These are phyloP conservation scores for Arthrobotrys sphaeroides DNA, from an alignment of 2,329 filamentous ascomycete species.

Conservation along the genomic window DNA sequence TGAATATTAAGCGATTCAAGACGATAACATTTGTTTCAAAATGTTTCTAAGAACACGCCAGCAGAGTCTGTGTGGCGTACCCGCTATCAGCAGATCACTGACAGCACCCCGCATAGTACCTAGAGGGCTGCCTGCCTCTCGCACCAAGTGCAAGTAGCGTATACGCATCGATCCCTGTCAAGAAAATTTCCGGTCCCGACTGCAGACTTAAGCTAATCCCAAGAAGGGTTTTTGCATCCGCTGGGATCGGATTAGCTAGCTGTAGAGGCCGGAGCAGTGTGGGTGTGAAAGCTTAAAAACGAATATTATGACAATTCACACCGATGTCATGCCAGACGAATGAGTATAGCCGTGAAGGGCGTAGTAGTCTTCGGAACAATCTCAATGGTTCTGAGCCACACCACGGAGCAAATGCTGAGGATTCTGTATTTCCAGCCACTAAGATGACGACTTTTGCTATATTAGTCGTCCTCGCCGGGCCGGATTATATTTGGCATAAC, in stretches of 20 bases:
- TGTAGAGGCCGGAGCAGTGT: constrained; percentile 28
- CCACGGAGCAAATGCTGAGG: not conserved
- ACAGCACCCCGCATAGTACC: not conserved
- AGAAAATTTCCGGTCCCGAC: constrained; percentile 51
- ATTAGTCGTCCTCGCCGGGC: not conserved
- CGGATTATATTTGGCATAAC: constrained; percentile 6
- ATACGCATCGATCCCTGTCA: constrained; percentile 40
- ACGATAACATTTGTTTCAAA: constrained; percentile 1
- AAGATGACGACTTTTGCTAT: not conserved
- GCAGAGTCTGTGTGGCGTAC: not conserved
- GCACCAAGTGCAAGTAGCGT: not conserved
- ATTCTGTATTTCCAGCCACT: not conserved
- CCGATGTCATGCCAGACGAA: constrained; percentile 2
- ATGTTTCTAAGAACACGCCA: not conserved
- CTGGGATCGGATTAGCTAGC: constrained; percentile 42
- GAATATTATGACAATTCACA: constrained; percentile 14
- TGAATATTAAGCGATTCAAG: not conserved
- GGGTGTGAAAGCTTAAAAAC: not conserved
- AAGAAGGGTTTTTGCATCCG: constrained; percentile 8
- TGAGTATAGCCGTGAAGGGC: constrained; percentile 4
- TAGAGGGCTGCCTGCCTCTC: not conserved
- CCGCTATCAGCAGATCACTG: not conserved
- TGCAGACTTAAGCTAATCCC: constrained; percentile 8
- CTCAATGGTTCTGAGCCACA: not conserved
- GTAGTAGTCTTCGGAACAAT: not conserved